Evolutionary conservation across 106 monocot genomes (phyloP).

Genomic region (Phalaenopsis equestris): DNA sequence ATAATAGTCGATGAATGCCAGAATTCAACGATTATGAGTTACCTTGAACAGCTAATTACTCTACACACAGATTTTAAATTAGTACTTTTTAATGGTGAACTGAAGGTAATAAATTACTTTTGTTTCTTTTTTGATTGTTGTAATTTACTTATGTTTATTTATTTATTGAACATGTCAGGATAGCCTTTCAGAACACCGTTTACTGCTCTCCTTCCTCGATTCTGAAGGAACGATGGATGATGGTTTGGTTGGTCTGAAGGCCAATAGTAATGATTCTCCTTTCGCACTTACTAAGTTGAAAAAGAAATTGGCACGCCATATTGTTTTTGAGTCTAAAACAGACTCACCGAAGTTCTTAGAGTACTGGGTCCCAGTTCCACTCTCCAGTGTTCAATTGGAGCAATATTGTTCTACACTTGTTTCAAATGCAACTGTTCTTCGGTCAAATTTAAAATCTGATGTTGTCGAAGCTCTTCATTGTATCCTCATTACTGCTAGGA

Average conservation of each 20-base stretch:
- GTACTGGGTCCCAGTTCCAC: conserved; percentile 92
- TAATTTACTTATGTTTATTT: background rate
- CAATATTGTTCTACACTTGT: conserved; percentile 57
- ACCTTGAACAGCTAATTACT: conserved; percentile 47
- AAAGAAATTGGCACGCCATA: conserved; percentile 38
- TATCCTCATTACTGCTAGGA: conserved; percentile 50
- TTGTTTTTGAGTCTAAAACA: conserved; percentile 41
- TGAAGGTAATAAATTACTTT: conserved; percentile 42
- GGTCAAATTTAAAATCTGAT: conserved; percentile 49
- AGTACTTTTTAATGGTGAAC: conserved; percentile 46
- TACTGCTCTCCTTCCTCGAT: conserved; percentile 65
- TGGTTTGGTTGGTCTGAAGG: conserved; percentile 11
- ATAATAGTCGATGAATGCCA: conserved; percentile 77
- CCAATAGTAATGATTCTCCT: conserved; percentile 12
- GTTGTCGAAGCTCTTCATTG: conserved; percentile 59
- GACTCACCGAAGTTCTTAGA: conserved; percentile 58
- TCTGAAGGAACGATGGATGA: conserved; percentile 25
- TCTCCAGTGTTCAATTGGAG: conserved; percentile 87
- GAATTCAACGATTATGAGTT: conserved; percentile 34
- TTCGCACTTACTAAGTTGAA: conserved; percentile 30
- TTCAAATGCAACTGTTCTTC: conserved; percentile 51
- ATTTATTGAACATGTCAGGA: conserved; percentile 47
- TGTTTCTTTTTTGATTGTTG: background rate
- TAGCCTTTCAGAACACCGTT: conserved; percentile 37
- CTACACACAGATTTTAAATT: conserved; percentile 52